Evolutionary conservation across 345 rosid genomes (phyloP), one percentile per base, ranked within the genome.

Genomic region (Geranium rotundifolium): DNA sequence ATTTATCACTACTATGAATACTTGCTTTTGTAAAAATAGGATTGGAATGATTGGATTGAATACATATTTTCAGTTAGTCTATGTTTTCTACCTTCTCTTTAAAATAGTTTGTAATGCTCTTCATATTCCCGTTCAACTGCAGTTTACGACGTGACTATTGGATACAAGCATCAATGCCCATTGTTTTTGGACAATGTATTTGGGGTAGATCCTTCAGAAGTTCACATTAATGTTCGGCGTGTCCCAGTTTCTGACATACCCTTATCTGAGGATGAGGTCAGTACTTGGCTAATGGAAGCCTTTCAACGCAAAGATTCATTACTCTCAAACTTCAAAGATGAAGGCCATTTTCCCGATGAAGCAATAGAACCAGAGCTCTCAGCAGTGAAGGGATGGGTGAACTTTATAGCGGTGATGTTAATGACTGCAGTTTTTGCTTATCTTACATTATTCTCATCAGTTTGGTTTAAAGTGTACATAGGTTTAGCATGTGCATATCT

Each of bases 151-250:
- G 20, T 55, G 20, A 55, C 57, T 0, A 55, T 55, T 3, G 57
- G 57, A 55, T 55, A 55, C 57, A 55, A 17, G 57, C 10, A n/a
- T n/a, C 19, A 18, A 5, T 55, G 57, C 57, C 57, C 57, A 3
- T 55, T 18, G 7, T 55, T 55, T 6, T 17, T 55, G 57, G 57
- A 55, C 57, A 55, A 55, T 55, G 57, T 18, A 4, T 55, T 55
- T 55, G 57, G 57, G 5, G 57, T 55, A 9, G 57, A 55, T 18
- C 57, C 57, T 55, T 55, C 57, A 4, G 57, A 55, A n/a, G 57
- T 55, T n/a, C 57, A 55, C 20, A 55, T 55, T n/a, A 19, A 55
- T 16, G 20, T 55, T 18, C 57, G 57, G 19, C 57, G 57, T 55
- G n/a, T 55, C 19, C 57, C 20, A 17, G 19, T 55, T 17, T 17